Evolutionary conservation across 352 stramenopile genomes (phyloP).

Genomic region (Phytophthora ohioensis): DNA sequence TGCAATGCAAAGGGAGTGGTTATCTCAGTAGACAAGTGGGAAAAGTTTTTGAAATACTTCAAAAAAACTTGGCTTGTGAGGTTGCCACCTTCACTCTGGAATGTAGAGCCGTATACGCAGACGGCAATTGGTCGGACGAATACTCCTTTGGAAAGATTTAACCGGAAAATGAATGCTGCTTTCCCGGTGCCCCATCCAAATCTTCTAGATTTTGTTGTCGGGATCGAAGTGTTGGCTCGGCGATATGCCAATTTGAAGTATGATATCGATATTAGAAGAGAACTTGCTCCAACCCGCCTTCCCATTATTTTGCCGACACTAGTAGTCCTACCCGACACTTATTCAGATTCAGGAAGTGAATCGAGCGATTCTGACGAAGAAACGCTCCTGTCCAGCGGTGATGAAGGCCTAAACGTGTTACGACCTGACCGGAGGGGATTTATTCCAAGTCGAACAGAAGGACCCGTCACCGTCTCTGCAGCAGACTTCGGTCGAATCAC

Average conservation of each 20-base stretch:
- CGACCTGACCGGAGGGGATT: too few species aligned
- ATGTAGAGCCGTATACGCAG: constrained; percentile 1
- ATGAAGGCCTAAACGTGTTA: too few species aligned
- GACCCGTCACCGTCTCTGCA: too few species aligned
- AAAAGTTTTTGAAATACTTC: constrained; percentile 26
- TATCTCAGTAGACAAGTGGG: constrained; percentile 6
- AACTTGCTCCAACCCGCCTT: too few species aligned
- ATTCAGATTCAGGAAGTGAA: too few species aligned
- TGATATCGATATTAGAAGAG: background rate
- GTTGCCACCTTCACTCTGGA: constrained; percentile 4
- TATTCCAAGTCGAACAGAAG: too few species aligned
- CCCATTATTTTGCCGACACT: too few species aligned
- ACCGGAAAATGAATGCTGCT: constrained; percentile 28
- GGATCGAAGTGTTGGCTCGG: constrained; percentile 19
- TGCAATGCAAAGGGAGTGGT: background rate
- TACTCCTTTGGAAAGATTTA: constrained; percentile 33
- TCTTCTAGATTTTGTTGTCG: constrained; percentile 20
- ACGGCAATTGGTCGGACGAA: constrained; percentile 13
- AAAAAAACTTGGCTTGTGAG: constrained; percentile 14
- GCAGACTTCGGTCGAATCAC: too few species aligned
- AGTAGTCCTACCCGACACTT: too few species aligned
- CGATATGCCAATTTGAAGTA: background rate
- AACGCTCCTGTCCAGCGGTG: too few species aligned
- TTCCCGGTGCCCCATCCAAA: constrained; percentile 20
- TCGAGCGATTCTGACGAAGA: too few species aligned